phyloP scores from a whole-genome alignment of 2,329 filamentous ascomycete genomes.

The Apiospora malaysiana region DNA sequence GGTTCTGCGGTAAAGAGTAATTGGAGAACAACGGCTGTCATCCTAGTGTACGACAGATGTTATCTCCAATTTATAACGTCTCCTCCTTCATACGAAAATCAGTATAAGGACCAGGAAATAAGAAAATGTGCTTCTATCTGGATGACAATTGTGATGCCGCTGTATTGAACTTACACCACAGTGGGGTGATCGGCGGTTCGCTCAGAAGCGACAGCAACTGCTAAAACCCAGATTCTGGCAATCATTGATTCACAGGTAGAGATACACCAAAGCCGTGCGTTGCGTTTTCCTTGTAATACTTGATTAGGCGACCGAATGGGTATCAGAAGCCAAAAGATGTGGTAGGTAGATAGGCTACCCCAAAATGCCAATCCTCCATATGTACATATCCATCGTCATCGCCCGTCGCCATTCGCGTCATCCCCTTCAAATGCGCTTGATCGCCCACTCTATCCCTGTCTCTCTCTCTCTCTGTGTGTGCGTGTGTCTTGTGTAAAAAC shows the following conservation, averaged over 20 bases:
- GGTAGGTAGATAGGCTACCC: too few species aligned
- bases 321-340: background rate
- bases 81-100: too few species aligned
- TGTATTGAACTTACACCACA: too few species aligned
- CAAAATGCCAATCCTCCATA: background rate
- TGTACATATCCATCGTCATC: background rate
- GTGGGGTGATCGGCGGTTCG: too few species aligned
- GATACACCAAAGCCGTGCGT: background rate
- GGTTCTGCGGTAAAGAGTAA: background rate
- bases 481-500: background rate
- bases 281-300: background rate
- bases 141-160: too few species aligned
- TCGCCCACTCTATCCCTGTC: background rate
- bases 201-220: too few species aligned
- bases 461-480: background rate
- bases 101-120: too few species aligned
- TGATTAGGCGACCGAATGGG: conserved; percentile 1
- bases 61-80: too few species aligned
- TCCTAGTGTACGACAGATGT: too few species aligned
- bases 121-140: too few species aligned
- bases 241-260: background rate
- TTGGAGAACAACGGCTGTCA: too few species aligned
- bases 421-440: background rate
- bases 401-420: background rate
- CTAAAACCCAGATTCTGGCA: too few species aligned